Evolutionary conservation across 345 rosid genomes (phyloP), one percentile per base, ranked within the genome.

Genomic region (Pistacia vera): DNA sequence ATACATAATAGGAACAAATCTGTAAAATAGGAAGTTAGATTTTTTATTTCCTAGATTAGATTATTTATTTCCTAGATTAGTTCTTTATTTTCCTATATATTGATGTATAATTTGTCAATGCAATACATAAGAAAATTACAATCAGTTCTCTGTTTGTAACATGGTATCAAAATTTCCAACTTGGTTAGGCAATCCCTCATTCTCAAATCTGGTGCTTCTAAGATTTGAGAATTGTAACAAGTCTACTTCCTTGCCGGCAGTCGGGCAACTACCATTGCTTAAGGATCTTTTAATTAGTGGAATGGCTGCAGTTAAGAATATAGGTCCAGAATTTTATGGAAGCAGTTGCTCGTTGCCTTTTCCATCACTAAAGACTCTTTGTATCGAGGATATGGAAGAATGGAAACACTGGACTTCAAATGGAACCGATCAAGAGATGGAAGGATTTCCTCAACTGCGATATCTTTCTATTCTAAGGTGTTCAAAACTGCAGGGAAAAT

Each of bases 221-320:
- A 25, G 52, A 66, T 75, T 87, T 6, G 64, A 77, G 1, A 74
- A 63, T 77, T 87, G 90, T 69, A 63, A 44, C 49, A 68, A 22
- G 48, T 82, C 85, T 79, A 63, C 71, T 67, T 71, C 75, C 16
- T 73, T 87, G 77, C 90, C 90, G 36, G 64, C 85, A 46, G 5
- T 87, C 36, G 85, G 87, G 25, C 81, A 81, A 62, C 69, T 87
- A 22, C 83, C 80, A 22, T 76, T 76, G 51, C 86, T 88, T 48
- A 83, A 77, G 73, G 59, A 72, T 30, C 81, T 87, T 61, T 22
- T 30, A 12, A 85, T 87, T 36, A 61, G 58, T 18, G 78, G 77
- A 22, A 68, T 83, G 44, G 67, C 66, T 74, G 78, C 72, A 64
- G 73, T 85, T n/a, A 75, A 66, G 63, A 77, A 36, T 16, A 71